Evolutionary conservation across 352 stramenopile genomes (phyloP).

Genomic region (Phytophthora colocasiae): DNA sequence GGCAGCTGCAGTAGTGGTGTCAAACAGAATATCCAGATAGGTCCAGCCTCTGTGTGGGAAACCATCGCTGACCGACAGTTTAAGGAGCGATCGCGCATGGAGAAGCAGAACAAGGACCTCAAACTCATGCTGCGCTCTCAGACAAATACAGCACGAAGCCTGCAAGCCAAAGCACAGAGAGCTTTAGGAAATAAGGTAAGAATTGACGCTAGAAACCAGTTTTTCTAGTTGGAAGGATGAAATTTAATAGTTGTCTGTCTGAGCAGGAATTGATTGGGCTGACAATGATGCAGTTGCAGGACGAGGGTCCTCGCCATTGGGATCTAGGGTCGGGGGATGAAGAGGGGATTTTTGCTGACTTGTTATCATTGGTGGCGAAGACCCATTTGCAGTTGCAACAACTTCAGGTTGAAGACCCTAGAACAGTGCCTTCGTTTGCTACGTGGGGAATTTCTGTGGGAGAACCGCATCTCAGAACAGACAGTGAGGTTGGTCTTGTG

Average conservation of each 20-base stretch:
- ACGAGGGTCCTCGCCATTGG: constrained; percentile 17
- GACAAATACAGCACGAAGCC: constrained; percentile 3
- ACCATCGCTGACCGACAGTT: constrained; percentile 38
- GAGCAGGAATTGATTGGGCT: constrained; percentile 28
- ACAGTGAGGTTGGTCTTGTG: constrained; percentile 18
- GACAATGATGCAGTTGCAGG: constrained; percentile 22
- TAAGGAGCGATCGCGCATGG: constrained; percentile 29
- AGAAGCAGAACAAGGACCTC: constrained; percentile 45
- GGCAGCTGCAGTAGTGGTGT: background rate
- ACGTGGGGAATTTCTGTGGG: constrained; percentile 27
- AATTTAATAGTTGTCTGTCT: constrained; percentile 7
- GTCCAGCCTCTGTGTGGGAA: constrained; percentile 26
- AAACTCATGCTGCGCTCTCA: constrained; percentile 31
- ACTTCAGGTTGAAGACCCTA: constrained; percentile 23
- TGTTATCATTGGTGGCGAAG: constrained; percentile 27
- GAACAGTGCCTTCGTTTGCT: constrained; percentile 10
- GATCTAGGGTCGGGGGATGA: constrained; percentile 27
- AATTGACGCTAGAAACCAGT: background rate
- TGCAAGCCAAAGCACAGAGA: constrained; percentile 19
- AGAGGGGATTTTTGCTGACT: constrained; percentile 33
- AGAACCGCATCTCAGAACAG: constrained; percentile 14
- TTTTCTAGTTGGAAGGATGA: background rate
- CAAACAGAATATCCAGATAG: background rate
- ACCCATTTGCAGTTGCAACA: constrained; percentile 25
- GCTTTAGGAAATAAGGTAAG: constrained; percentile 19